Evolutionary conservation across 2,329 filamentous ascomycete species (phyloP).

Genomic region (Fusarium transvaalense): DNA sequence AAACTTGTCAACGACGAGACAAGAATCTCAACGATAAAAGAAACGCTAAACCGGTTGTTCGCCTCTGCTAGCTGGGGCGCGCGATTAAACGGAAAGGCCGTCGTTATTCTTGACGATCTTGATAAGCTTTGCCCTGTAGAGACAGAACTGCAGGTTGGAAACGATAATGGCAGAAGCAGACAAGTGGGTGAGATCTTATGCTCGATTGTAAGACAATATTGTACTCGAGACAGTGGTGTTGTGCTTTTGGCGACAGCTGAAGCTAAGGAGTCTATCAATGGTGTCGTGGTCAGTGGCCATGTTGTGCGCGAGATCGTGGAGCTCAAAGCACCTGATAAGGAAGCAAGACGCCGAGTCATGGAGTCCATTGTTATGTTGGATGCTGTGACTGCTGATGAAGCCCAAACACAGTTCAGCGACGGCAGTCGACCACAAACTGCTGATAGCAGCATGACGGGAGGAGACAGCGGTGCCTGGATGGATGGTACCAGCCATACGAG

Average conservation of each 20-base stretch:
- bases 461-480: constrained; percentile 77
- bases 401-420: constrained; percentile 54
- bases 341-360: constrained; percentile 84
- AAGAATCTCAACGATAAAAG: constrained; percentile 89
- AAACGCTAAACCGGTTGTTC: constrained; percentile 85
- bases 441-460: constrained; percentile 66
- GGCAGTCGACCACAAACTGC: constrained; percentile 70
- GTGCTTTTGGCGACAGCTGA: constrained; percentile 92
- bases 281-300: constrained; percentile 89
- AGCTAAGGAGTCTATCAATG: constrained; percentile 92
- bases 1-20: constrained; percentile 93
- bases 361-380: constrained; percentile 78
- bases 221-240: constrained; percentile 81
- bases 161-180: constrained; percentile 91
- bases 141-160: constrained; percentile 92
- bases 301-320: constrained; percentile 91
- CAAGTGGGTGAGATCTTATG: constrained; percentile 92
- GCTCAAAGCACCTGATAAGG: constrained; percentile 92
- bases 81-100: constrained; percentile 81
- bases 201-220: constrained; percentile 86
- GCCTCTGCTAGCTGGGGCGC: constrained; percentile 93
- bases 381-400: constrained; percentile 56
- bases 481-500: constrained; percentile 74
- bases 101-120: constrained; percentile 92
- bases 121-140: constrained; percentile 94